Percentiles rank a stretch among this genome's conserved stretches.
phyloP scores from a whole-genome alignment of 2,329 filamentous ascomycete genomes.

The Peltaster fructicola region DNA sequence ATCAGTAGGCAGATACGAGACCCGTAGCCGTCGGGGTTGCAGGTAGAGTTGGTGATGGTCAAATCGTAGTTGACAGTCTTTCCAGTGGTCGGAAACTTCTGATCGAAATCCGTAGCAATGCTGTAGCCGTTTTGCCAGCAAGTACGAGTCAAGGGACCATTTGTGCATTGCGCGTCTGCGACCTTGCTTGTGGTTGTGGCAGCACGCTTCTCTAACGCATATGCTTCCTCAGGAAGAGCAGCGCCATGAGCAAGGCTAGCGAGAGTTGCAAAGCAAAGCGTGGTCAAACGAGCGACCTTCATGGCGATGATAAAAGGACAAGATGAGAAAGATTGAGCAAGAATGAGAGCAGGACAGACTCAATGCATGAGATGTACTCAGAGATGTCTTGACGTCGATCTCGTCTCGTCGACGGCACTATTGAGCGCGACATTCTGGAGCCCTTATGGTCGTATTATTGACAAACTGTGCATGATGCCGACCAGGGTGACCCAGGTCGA shows the following conservation, averaged over 20 bases:
- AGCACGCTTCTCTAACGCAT: slow-evolving; percentile 2
- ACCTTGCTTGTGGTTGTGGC: slow-evolving; percentile 1
- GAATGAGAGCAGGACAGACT: not conserved
- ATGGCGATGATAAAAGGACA: slow-evolving; percentile 1
- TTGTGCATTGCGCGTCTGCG: slow-evolving; percentile 17
- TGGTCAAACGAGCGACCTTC: slow-evolving; percentile 4
- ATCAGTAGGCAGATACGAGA: slow-evolving; percentile 27
- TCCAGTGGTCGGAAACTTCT: slow-evolving; percentile 21
- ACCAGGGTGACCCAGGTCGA: too few relatives aligned
- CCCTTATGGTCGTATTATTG: too few relatives aligned
- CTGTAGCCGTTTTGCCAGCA: slow-evolving; percentile 24
- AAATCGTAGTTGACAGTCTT: slow-evolving; percentile 18
- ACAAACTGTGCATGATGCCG: too few relatives aligned
- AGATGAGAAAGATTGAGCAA: not conserved
- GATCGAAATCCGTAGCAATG: slow-evolving; percentile 24
- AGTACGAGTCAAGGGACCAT: slow-evolving; percentile 18
- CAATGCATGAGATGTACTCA: too few relatives aligned
- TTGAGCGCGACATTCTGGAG: too few relatives aligned
- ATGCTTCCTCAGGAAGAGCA: slow-evolving; percentile 2
- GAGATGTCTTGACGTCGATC: too few relatives aligned
- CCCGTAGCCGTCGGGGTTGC: slow-evolving; percentile 28
- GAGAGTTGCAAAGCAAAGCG: slow-evolving; percentile 4
- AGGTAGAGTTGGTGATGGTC: slow-evolving; percentile 19
- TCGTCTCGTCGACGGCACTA: too few relatives aligned
- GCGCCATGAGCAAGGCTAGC: slow-evolving; percentile 4